Conservation (phyloP, 495 filamentous ascomycete genomes). For the Recurvomyces mirabilis region DNA sequence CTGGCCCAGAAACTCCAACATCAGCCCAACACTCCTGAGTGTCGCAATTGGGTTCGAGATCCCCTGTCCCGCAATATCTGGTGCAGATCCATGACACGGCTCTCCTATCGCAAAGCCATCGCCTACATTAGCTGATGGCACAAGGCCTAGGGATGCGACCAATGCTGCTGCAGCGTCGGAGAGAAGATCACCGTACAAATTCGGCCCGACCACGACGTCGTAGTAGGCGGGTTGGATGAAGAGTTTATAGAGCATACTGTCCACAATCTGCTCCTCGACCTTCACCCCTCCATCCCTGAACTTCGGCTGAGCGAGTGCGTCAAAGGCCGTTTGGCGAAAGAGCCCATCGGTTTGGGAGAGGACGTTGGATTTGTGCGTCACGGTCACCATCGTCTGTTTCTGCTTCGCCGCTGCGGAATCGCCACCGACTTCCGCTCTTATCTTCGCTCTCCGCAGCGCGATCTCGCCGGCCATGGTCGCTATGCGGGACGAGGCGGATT, state of each 20-base stretch:
- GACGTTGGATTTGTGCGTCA: slow-evolving; percentile 98
- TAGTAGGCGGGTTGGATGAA: slow-evolving; percentile 89
- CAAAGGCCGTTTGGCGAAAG: slow-evolving; percentile 70
- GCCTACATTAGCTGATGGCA: slow-evolving; percentile 94
- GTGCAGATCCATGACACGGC: slow-evolving; percentile 92
- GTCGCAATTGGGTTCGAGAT: slow-evolving; percentile 97
- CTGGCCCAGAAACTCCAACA: slow-evolving; percentile 91
- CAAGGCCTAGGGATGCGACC: slow-evolving; percentile 85
- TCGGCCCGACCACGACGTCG: slow-evolving; percentile 96
- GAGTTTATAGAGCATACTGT: slow-evolving; percentile 98
- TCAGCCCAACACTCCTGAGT: slow-evolving; percentile 76
- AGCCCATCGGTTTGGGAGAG: slow-evolving; percentile 92
- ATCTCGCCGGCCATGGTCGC: slow-evolving; percentile 90
- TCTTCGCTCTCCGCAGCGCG: slow-evolving; percentile 71
- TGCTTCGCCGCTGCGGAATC: slow-evolving; percentile 41
- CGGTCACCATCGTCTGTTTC: slow-evolving; percentile 73
- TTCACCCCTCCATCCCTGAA: slow-evolving; percentile 47
- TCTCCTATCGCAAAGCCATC: slow-evolving; percentile 93
- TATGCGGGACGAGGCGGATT: slow-evolving; percentile 70
- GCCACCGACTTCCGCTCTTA: slow-evolving; percentile 42
- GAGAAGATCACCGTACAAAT: slow-evolving; percentile 94
- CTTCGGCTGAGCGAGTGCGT: slow-evolving; percentile 49
- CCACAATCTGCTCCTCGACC: slow-evolving; percentile 96
- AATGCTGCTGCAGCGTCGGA: slow-evolving; percentile 92
- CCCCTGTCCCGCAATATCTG: slow-evolving; percentile 84